Conservation (phyloP, 305 asterid species). For the Fraxinus baroniana region DNA sequence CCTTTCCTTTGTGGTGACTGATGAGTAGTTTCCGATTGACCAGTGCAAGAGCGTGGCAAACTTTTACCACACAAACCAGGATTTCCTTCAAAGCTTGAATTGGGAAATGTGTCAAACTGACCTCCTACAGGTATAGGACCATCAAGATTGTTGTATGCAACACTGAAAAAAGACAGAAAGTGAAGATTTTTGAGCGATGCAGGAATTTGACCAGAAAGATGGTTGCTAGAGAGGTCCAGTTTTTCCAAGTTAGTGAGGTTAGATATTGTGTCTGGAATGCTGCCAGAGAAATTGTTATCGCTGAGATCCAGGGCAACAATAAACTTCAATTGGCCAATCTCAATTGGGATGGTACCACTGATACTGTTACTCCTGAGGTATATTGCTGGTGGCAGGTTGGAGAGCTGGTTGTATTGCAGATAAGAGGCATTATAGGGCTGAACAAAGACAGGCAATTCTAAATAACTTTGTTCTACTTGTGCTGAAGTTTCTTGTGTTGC, state of each 20-base stretch:
- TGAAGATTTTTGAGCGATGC: constrained; percentile 48
- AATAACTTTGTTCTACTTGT: constrained; percentile 44
- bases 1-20: constrained; percentile 31
- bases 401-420: constrained; percentile 61
- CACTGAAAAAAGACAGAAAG: constrained; percentile 64
- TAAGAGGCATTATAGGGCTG: constrained; percentile 69
- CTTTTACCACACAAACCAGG: constrained; percentile 59
- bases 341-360: constrained; percentile 50
- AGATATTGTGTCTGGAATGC: constrained; percentile 59
- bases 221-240: constrained; percentile 58
- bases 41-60: constrained; percentile 46
- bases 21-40: constrained; percentile 24
- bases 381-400: constrained; percentile 58
- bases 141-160: constrained; percentile 62
- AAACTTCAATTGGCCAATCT: constrained; percentile 57
- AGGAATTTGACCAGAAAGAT: constrained; percentile 63
- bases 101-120: constrained; percentile 62
- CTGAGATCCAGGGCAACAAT: constrained; percentile 60
- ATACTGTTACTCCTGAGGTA: constrained; percentile 48
- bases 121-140: constrained; percentile 69
- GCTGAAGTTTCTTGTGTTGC: constrained; percentile 48
- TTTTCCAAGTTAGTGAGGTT: constrained; percentile 55
- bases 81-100: constrained; percentile 64
- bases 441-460: constrained; percentile 90
- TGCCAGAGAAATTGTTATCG: constrained; percentile 54